These are phyloP conservation scores for Beta corolliflora DNA, from an alignment of 179 eudicot species.

Conservation along the genomic window DNA sequence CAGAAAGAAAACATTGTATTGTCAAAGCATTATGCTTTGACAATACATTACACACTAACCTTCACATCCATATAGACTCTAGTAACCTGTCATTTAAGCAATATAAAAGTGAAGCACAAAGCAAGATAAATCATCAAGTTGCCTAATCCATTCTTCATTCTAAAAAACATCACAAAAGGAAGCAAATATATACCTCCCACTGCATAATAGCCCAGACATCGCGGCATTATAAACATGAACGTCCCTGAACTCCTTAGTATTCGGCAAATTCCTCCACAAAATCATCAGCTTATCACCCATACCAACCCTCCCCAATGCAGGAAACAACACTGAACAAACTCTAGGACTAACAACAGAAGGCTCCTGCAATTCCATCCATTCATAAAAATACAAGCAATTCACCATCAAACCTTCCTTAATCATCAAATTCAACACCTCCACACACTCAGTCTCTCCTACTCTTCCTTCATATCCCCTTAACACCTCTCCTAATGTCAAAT, in stretches of 20 bases:
- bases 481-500: slow-evolving; percentile 67
- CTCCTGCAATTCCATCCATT: slow-evolving; percentile 90
- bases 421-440: slow-evolving; percentile 64
- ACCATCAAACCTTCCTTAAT: slow-evolving; percentile 54
- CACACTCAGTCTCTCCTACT: slow-evolving; percentile 59
- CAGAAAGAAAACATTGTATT: neutral
- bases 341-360: slow-evolving; percentile 60
- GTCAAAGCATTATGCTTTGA: neutral
- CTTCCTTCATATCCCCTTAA: slow-evolving; percentile 61
- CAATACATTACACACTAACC: neutral
- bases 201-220: slow-evolving; percentile 61
- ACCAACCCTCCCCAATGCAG: slow-evolving; percentile 67
- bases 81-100: neutral
- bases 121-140: slow-evolving; percentile 1
- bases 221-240: slow-evolving; percentile 91
- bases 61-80: neutral
- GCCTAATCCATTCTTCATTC: neutral
- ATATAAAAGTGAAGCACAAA: neutral
- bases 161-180: neutral
- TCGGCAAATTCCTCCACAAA: slow-evolving; percentile 73
- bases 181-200: slow-evolving; percentile 62
- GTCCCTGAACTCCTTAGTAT: slow-evolving; percentile 54
- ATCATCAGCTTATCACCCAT: slow-evolving; percentile 69
- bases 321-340: slow-evolving; percentile 72
- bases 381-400: slow-evolving; percentile 83